Conservation (phyloP, 1,139 yeast genomes). For the Debaryomycetaceae sp. region DNA sequence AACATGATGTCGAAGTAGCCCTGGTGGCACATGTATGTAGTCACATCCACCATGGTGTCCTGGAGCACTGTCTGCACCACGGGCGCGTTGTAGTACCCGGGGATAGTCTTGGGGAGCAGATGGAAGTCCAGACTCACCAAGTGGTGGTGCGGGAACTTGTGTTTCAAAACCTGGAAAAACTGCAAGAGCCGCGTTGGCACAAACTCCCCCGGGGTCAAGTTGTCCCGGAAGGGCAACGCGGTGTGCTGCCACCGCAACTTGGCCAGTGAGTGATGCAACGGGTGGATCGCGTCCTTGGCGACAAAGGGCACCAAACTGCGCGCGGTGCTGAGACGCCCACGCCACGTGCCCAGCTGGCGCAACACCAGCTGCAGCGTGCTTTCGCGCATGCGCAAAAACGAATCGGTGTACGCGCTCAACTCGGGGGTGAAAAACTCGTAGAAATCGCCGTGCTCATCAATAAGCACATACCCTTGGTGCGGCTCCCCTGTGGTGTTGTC, state of each 20-base stretch:
- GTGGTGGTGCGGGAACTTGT: constrained; percentile 72
- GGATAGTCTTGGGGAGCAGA: constrained; percentile 53
- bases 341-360: constrained; percentile 16
- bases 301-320: constrained; percentile 30
- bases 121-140: constrained; percentile 73
- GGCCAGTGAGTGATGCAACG: constrained; percentile 33
- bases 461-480: constrained; percentile 71
- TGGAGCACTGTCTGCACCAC: constrained; percentile 78
- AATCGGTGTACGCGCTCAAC: constrained; percentile 56
- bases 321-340: constrained; percentile 20
- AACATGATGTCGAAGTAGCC: constrained; percentile 87
- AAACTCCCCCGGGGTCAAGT: constrained; percentile 70
- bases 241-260: constrained; percentile 30
- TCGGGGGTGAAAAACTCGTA: constrained; percentile 70
- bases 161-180: constrained; percentile 59
- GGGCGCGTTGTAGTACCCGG: constrained; percentile 68
- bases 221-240: constrained; percentile 57
- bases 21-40: constrained; percentile 76
- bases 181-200: constrained; percentile 73
- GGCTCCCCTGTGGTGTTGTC: constrained; percentile 68
- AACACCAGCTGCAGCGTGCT: constrained; percentile 36
- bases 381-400: constrained; percentile 53
- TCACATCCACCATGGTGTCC: constrained; percentile 62
- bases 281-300: constrained; percentile 34
- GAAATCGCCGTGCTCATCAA: constrained; percentile 73